Percentiles rank a stretch among this genome's conserved stretches.
These are phyloP conservation scores for Ascosphaera aggregata DNA, from an alignment of 2,329 filamentous ascomycete species.

Conservation along the genomic window DNA sequence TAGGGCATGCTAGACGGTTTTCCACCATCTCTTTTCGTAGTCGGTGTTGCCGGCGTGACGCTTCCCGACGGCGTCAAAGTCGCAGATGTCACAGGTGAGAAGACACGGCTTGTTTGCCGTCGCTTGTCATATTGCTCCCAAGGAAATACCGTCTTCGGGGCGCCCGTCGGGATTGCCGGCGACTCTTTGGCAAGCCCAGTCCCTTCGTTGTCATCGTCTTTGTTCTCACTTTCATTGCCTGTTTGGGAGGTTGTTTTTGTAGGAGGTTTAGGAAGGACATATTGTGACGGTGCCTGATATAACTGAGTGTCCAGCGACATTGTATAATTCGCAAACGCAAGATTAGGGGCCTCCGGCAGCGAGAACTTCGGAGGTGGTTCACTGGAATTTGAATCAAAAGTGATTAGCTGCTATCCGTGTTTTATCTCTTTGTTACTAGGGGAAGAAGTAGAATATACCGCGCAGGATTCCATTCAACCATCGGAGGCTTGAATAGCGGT, in stretches of 20 bases:
- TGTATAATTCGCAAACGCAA: slow-evolving; percentile 54
- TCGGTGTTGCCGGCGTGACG: neutral
- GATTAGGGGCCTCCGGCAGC: slow-evolving; percentile 63
- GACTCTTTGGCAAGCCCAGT: neutral
- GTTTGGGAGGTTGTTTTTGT: slow-evolving; percentile 46
- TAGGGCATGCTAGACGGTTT: slow-evolving; percentile 4
- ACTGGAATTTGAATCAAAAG: slow-evolving; percentile 18
- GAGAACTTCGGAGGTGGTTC: slow-evolving; percentile 39
- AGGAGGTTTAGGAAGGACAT: slow-evolving; percentile 52
- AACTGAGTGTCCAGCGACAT: slow-evolving; percentile 58
- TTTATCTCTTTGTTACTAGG: neutral
- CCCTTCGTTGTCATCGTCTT: neutral
- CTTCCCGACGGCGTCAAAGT: slow-evolving; percentile 1
- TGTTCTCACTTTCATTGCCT: slow-evolving; percentile 18
- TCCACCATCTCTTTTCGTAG: neutral
- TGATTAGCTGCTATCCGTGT: slow-evolving; percentile 5
- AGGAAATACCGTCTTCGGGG: slow-evolving; percentile 55
- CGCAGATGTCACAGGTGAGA: slow-evolving; percentile 12
- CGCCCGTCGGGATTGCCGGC: slow-evolving; percentile 23
- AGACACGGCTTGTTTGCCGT: slow-evolving; percentile 31
- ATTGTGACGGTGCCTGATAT: slow-evolving; percentile 53
- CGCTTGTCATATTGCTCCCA: slow-evolving; percentile 51
- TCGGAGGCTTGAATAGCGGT: slow-evolving; percentile 32
- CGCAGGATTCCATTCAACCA: slow-evolving; percentile 38
- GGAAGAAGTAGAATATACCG: slow-evolving; percentile 19